Conservation (phyloP, 768 basidiomycete species). For the Mycena vulgaris region DNA sequence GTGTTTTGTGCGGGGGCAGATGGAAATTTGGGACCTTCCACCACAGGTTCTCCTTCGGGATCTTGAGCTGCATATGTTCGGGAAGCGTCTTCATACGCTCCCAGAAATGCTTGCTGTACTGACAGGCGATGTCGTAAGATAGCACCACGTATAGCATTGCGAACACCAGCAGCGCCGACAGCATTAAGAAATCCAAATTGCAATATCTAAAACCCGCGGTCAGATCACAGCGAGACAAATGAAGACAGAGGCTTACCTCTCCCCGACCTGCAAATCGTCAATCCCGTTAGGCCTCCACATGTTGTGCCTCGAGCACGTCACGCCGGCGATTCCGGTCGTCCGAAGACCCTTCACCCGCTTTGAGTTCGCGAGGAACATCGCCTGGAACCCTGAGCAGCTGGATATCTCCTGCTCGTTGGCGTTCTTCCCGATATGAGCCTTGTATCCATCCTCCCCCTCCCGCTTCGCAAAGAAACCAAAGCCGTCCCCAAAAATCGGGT, state of each 20-base stretch:
- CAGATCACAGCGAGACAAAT: background rate
- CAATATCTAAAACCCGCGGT: slow-evolving; percentile 12
- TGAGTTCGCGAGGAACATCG: slow-evolving; percentile 2
- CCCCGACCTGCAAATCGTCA: slow-evolving; percentile 1
- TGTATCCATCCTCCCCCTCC: slow-evolving; percentile 10
- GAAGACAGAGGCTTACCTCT: background rate
- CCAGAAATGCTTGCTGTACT: background rate
- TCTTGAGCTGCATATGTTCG: background rate
- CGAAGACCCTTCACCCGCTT: background rate
- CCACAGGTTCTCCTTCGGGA: background rate
- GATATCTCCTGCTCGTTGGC: background rate
- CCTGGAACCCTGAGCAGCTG: slow-evolving; percentile 22
- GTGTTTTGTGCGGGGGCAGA: slow-evolving; percentile 1
- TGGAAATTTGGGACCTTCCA: slow-evolving; percentile 34
- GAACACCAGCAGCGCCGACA: background rate
- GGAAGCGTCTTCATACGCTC: background rate
- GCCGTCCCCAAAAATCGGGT: slow-evolving; percentile 15
- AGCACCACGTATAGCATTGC: background rate
- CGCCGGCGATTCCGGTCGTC: slow-evolving; percentile 14
- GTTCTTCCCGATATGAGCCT: slow-evolving; percentile 20
- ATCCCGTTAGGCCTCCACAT: slow-evolving; percentile 17
- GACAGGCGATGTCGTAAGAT: slow-evolving; percentile 2
- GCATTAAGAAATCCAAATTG: slow-evolving; percentile 23
- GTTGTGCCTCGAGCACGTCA: slow-evolving; percentile 12
- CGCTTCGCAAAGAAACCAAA: background rate